Evolutionary conservation across 2,329 filamentous ascomycete genomes (phyloP).

Genomic region (Trichoderma sp.): DNA sequence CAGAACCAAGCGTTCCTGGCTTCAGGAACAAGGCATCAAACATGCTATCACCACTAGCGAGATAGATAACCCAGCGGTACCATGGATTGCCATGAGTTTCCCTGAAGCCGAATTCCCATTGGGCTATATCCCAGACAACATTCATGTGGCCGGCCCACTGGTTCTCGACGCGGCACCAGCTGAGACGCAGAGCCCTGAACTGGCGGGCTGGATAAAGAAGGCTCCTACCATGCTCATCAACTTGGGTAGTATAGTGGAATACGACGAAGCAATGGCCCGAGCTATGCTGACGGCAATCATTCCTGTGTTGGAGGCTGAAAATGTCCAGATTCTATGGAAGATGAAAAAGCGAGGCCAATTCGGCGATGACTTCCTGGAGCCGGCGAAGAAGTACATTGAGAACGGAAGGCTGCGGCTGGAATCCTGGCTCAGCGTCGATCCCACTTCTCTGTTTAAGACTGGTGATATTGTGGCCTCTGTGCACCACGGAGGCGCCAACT

Average conservation of each 20-base stretch:
- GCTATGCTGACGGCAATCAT: conserved; percentile 37
- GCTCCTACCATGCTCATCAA: conserved; percentile 53
- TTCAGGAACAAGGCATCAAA: conserved; percentile 35
- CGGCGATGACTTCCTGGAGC: conserved; percentile 27
- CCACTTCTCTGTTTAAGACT: conserved; percentile 41
- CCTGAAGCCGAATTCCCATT: conserved; percentile 37
- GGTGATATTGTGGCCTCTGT: conserved; percentile 43
- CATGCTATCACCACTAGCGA: conserved; percentile 33
- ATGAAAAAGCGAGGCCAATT: conserved; percentile 30
- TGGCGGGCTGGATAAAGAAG: conserved; percentile 48
- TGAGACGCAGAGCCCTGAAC: conserved; percentile 46
- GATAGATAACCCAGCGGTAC: conserved; percentile 34
- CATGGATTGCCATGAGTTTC: conserved; percentile 36
- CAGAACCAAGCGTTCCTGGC: conserved; percentile 40
- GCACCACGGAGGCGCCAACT: conserved; percentile 48
- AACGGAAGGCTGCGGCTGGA: conserved; percentile 35
- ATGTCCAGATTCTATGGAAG: conserved; percentile 44
- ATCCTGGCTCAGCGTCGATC: conserved; percentile 41
- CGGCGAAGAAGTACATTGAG: conserved; percentile 32
- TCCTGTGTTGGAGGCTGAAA: conserved; percentile 31
- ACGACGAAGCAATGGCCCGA: conserved; percentile 33
- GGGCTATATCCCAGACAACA: conserved; percentile 36
- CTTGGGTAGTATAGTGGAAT: conserved; percentile 47
- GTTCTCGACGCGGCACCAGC: conserved; percentile 45
- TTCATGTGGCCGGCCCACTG: conserved; percentile 49